Evolutionary conservation across 768 basidiomycete species (phyloP), one percentile per base, ranked within the genome.

Genomic region (Nidularia pulvinata): DNA sequence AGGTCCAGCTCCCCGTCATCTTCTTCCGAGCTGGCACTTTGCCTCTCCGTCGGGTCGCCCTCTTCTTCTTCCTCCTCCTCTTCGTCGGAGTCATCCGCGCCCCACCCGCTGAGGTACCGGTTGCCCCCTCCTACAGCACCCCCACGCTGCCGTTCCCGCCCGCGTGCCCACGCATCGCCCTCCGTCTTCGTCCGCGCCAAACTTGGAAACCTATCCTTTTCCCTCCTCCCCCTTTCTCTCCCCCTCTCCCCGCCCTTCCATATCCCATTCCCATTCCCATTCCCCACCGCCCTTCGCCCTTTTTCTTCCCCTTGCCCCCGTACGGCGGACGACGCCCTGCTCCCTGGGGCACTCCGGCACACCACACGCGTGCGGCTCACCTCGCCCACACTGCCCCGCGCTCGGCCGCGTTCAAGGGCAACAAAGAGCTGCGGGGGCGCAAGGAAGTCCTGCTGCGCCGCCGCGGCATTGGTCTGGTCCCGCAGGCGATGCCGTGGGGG

Each of bases 291-390:
- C 9, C 14, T n/a, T 7, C 19, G 16, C 57, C 65, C 61, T 46
- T 57, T 53, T 32, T 54, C 59, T 50, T 49, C 57, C 47, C 56
- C 55, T 50, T 51, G 59, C 59, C 69, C 53, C 19, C 72, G 65
- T 43, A 67, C 66, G 32, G 59, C 69, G 6, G 87, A 89, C 7
- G 75, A 72, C 0, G 82, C 72, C 2, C 88, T 77, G 46, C 87
- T 89, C 4, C 77, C 78, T 3, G 89, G 88, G 4, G 88, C 86
- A 60, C 88, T 89, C 49, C 83, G 73, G 63, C 89, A 91, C 45
- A 84, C 71, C 32, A 90, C 89, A 33, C 75, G 73, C 34, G 82
- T 81, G 32, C 72, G 73, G 14, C 75, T 76, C 5, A 91, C 75
- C 52, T 73, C 68, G 11, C 72, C 66, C 36, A 69, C 66, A 46